These are phyloP conservation scores for Fusarium albidum DNA, from an alignment of 2,329 filamentous ascomycete genomes.

Conservation along the genomic window DNA sequence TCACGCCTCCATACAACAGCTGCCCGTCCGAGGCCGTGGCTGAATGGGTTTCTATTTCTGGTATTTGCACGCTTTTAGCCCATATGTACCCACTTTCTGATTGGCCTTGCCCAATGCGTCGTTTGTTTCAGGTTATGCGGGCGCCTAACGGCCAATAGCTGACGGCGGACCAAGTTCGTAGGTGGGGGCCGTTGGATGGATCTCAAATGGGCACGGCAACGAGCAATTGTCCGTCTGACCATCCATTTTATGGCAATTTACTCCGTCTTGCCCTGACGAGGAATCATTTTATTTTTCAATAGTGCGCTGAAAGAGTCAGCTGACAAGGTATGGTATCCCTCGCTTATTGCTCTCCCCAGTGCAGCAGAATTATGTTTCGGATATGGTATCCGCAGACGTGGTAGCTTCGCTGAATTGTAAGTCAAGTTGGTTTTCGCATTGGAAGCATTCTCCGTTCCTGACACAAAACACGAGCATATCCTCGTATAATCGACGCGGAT, in stretches of 20 bases:
- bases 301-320: no score
- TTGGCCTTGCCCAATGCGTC: conserved; percentile 39
- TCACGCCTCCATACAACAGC: conserved; percentile 6
- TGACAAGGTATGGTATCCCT: no score
- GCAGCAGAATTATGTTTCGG: no score
- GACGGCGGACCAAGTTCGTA: conserved; percentile 5
- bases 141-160: conserved; percentile 42
- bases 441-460: no score
- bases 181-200: conserved; percentile 21
- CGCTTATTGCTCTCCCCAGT: no score
- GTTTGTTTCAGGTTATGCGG: conserved; percentile 49
- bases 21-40: conserved; percentile 4
- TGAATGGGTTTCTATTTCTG: conserved; percentile 39
- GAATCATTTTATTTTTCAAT: not conserved
- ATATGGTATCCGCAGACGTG: no score
- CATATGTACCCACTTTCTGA: conserved; percentile 25
- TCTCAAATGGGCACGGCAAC: conserved; percentile 17
- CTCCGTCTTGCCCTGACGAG: not conserved
- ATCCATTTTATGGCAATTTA: conserved; percentile 10
- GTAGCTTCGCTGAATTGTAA: no score
- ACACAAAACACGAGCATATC: no score
- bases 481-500: no score
- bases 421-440: no score
- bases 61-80: conserved; percentile 9
- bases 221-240: conserved; percentile 15